Evolutionary conservation across 257 asterid genomes (phyloP).

Genomic region (Misopates orontium): DNA sequence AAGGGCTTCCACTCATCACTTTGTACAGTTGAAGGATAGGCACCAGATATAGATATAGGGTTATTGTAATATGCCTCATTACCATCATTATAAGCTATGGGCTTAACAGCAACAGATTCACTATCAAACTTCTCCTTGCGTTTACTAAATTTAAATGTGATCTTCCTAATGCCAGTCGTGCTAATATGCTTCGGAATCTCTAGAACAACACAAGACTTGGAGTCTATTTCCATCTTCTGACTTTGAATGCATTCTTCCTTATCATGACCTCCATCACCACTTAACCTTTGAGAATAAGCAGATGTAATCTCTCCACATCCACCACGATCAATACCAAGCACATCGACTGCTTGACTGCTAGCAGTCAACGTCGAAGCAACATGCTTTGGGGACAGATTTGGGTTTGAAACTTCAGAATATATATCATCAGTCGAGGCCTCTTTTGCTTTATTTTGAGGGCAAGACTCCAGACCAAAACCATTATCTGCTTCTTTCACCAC

Average conservation of each 20-base stretch:
- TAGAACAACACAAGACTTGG: slow-evolving; percentile 71
- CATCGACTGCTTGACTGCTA: slow-evolving; percentile 53
- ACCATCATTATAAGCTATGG: slow-evolving; percentile 39
- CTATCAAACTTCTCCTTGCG: slow-evolving; percentile 54
- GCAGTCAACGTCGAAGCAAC: slow-evolving; percentile 53
- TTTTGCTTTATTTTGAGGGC: slow-evolving; percentile 42
- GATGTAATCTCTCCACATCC: slow-evolving; percentile 82
- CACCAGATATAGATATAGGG: slow-evolving; percentile 37
- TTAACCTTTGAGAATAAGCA: slow-evolving; percentile 47
- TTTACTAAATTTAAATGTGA: slow-evolving; percentile 89
- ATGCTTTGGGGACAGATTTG: slow-evolving; percentile 68
- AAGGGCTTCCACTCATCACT: slow-evolving; percentile 39
- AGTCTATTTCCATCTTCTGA: slow-evolving; percentile 45
- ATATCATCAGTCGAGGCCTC: slow-evolving; percentile 83
- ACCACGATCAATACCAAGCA: slow-evolving; percentile 44
- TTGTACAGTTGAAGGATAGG: slow-evolving; percentile 35
- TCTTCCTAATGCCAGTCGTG: slow-evolving; percentile 92
- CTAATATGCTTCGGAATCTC: slow-evolving; percentile 92
- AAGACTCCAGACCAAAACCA: slow-evolving; percentile 38
- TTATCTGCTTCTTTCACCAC: slow-evolving; percentile 32
- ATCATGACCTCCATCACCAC: slow-evolving; percentile 51
- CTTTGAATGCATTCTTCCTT: slow-evolving; percentile 51
- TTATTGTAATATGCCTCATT: slow-evolving; percentile 40
- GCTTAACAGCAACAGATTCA: slow-evolving; percentile 39
- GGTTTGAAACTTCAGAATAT: slow-evolving; percentile 82